Evolutionary conservation across 192 early-diverging fungal species (phyloP), one percentile per base, ranked within the genome.

Genomic region (Mortierella antarctica): DNA sequence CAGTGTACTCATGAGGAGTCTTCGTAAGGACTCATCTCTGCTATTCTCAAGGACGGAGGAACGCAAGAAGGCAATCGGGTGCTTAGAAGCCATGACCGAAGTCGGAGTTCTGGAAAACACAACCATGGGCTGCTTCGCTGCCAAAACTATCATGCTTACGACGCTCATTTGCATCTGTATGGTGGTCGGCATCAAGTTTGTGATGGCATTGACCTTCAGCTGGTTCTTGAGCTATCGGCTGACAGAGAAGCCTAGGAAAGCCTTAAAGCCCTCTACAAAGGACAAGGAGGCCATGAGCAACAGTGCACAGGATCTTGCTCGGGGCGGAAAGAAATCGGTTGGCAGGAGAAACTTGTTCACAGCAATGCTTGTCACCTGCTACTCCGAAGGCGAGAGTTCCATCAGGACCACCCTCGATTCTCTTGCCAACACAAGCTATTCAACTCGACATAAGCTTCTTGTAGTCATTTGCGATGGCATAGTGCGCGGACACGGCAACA

Each of bases 381-480:
- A 98, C 83, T 97, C 96, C 11, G 97, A 98, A 83, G 93, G 93
- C 45, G 91, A 93, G 44, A 87, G 83, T 45, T 95, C 94, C 5
- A 88, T 96, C 62, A 84, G 91, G 17, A 93, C 86, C 17, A 97
- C 97, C 2, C 84, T 96, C 79, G 93, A 96, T 85, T 95, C 94
- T 71, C 85, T 98, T 54, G 94, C 94, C 9, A 65, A 83, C 42
- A 90, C 94, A 1, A 89, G 92, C 58, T 98, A 96, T 82, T 93
- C 95, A 45, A 89, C 91, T 47, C 90, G 92, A 39, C 93, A 95
- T 73, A 97, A 96, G 84, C 84, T 93, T 49, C 66, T 95, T 62
- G 89, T 98, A 66, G 91, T 96, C 23, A 90, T 98, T 73, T 93
- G 95, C 8, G 97, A 98, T 74, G 97, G 97, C 67, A 89, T 95